Evolutionary conservation across 495 filamentous ascomycete species (phyloP), one percentile per base, ranked within the genome.

Genomic region (Penicillium lividum): DNA sequence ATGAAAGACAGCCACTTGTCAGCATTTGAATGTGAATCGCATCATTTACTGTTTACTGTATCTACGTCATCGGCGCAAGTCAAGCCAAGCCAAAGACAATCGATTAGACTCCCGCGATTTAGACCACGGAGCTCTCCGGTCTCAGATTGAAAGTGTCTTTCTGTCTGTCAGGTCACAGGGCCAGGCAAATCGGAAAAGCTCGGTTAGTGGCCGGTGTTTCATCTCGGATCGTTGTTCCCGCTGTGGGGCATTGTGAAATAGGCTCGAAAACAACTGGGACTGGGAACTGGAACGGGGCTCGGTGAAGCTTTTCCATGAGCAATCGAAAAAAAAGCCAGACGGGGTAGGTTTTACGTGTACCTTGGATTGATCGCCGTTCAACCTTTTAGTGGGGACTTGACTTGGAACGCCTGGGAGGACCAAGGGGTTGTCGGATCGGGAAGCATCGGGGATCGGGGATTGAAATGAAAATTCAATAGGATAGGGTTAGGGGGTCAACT

Each of bases 121-220:
- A 62, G 55, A 40, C 51, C 28, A 45, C 67, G 61, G 64, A 61
- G 55, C 18, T 40, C 61, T 48, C 54, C 67, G 64, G 64, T 66
- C 66, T 67, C 66, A 62, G 59, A 55, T 69, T 53, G 10, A 61
- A 49, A 42, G 49, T 28, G 22, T 22, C 22, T 22, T 22, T 22
- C 22, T 16, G 45, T 48, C 56, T 30, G 51, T 52, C 55, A 61
- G 61, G 40, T 54, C 43, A 13, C 29, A 36, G 11, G 27, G 10
- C 34, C 56, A 54, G 65, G 52, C 67, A 69, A 69, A 69, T 69
- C 67, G 67, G 67, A 69, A 67, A 48, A 53, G 8, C 61, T 69
- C 67, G 67, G 67, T 54, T 67, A 54, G 11, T 50, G 60, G 50
- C 45, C 62, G 58, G 15, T 62, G 61, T 67, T 67, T 67, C 59